Conservation (phyloP, 2,329 filamentous ascomycete genomes). For the Myriosclerotinia curreyana region DNA sequence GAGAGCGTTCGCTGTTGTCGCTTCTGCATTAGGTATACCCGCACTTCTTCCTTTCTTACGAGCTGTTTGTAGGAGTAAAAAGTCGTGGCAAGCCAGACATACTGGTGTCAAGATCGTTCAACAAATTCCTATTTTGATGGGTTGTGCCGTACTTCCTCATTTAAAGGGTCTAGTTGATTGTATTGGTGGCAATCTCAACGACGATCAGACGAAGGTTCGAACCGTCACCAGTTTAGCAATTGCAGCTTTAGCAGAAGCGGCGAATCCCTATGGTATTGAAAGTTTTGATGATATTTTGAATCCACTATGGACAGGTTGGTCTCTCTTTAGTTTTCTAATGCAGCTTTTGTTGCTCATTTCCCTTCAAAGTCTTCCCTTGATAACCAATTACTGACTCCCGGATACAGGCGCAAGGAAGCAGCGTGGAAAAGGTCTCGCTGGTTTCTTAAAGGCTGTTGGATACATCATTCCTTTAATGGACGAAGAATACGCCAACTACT, state of each 20-base stretch:
- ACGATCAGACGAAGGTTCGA: conserved; percentile 96
- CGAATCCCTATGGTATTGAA: conserved; percentile 98
- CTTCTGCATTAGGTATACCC: conserved; percentile 92
- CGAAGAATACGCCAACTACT: conserved; percentile 99
- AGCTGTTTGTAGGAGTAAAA: conserved; percentile 95
- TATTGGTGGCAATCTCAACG: conserved; percentile 91
- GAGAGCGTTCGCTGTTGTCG: conserved; percentile 93
- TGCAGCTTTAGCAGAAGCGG: conserved; percentile 90
- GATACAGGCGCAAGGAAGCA: conserved; percentile 65
- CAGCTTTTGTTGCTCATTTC: background rate
- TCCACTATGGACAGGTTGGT: conserved; percentile 86
- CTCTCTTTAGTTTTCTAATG: background rate
- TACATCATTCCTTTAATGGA: conserved; percentile 99
- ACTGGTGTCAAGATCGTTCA: conserved; percentile 99
- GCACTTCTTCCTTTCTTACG: conserved; percentile 91
- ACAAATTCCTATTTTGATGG: conserved; percentile 98
- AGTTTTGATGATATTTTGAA: conserved; percentile 98
- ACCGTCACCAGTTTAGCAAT: conserved; percentile 95
- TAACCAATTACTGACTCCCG: background rate
- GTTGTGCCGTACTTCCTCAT: conserved; percentile 91
- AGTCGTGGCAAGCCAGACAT: conserved; percentile 97
- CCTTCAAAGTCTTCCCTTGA: background rate
- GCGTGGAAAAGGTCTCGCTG: conserved; percentile 90
- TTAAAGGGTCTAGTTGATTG: conserved; percentile 95
- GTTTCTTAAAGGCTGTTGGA: conserved; percentile 94